Conservation (phyloP, 352 stramenopile species). For the Nothophytophthora sp. region DNA sequence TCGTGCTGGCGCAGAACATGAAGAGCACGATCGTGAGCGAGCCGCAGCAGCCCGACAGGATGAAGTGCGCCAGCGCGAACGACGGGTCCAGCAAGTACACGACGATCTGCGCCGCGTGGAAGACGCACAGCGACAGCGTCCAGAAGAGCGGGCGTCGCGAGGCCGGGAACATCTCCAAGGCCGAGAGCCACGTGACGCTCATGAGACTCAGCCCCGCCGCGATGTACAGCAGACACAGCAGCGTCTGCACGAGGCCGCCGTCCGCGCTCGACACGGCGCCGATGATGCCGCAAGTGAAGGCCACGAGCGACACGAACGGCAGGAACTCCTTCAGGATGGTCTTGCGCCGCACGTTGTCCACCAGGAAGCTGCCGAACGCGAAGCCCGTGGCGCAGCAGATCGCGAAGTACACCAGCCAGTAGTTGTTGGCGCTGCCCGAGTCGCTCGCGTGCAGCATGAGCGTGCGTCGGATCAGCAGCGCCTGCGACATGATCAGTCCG, state of each 20-base stretch:
- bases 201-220: slow-evolving; percentile 66
- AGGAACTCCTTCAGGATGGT: slow-evolving; percentile 90
- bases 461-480: slow-evolving; percentile 48
- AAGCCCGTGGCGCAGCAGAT: slow-evolving; percentile 51
- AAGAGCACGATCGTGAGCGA: slow-evolving; percentile 68
- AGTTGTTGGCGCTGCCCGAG: slow-evolving; percentile 29
- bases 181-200: slow-evolving; percentile 71
- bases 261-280: slow-evolving; percentile 36
- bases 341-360: slow-evolving; percentile 85
- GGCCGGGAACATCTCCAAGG: slow-evolving; percentile 82
- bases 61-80: slow-evolving; percentile 60
- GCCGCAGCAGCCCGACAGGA: slow-evolving; percentile 45
- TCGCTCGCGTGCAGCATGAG: slow-evolving; percentile 32
- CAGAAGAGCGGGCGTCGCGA: slow-evolving; percentile 67
- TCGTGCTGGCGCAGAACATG: slow-evolving; percentile 77
- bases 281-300: slow-evolving; percentile 60
- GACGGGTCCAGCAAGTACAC: slow-evolving; percentile 64
- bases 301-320: slow-evolving; percentile 67
- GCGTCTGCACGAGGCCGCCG: slow-evolving; percentile 37
- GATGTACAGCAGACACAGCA: slow-evolving; percentile 71
- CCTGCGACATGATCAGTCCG: slow-evolving; percentile 68
- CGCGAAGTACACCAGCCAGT: slow-evolving; percentile 59
- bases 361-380: slow-evolving; percentile 74
- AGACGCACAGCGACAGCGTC: slow-evolving; percentile 68
- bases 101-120: slow-evolving; percentile 51